Evolutionary conservation across 1,284 basidiomycete species (phyloP).

Genomic region (Gomphus bonarii): DNA sequence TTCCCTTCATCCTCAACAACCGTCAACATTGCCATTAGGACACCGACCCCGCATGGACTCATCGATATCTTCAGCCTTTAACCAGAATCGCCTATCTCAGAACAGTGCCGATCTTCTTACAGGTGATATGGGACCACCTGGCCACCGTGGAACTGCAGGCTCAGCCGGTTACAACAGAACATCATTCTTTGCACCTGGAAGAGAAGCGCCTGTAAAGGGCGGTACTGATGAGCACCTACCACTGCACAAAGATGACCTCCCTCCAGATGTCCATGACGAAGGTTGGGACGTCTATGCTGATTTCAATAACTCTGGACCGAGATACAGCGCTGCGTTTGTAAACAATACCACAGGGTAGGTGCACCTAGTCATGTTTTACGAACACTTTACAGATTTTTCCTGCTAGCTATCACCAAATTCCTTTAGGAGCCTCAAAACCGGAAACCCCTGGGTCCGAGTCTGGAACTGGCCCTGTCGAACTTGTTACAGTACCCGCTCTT

Average conservation of each 20-base stretch:
- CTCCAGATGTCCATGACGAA: slow-evolving; percentile 29
- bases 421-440: slow-evolving; percentile 19
- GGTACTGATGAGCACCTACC: slow-evolving; percentile 46
- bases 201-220: slow-evolving; percentile 64
- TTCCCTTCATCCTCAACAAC: slow-evolving; percentile 35
- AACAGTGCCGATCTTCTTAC: slow-evolving; percentile 36
- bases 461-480: slow-evolving; percentile 47
- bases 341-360: slow-evolving; percentile 28
- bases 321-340: slow-evolving; percentile 57
- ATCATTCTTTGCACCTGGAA: slow-evolving; percentile 53
- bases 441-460: background rate
- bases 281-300: slow-evolving; percentile 83
- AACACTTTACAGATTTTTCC: slow-evolving; percentile 10
- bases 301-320: slow-evolving; percentile 82
- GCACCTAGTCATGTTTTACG: background rate
- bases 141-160: slow-evolving; percentile 19
- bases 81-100: slow-evolving; percentile 26
- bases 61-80: slow-evolving; percentile 50
- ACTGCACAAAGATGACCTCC: background rate
- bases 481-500: slow-evolving; percentile 80
- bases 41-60: slow-evolving; percentile 16
- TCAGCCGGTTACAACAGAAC: slow-evolving; percentile 58
- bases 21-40: slow-evolving; percentile 24
- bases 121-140: slow-evolving; percentile 8
- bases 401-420: slow-evolving; percentile 44